Evolutionary conservation across 345 rosid genomes (phyloP), one percentile per base, ranked within the genome.

Genomic region (Triadica sebifera): DNA sequence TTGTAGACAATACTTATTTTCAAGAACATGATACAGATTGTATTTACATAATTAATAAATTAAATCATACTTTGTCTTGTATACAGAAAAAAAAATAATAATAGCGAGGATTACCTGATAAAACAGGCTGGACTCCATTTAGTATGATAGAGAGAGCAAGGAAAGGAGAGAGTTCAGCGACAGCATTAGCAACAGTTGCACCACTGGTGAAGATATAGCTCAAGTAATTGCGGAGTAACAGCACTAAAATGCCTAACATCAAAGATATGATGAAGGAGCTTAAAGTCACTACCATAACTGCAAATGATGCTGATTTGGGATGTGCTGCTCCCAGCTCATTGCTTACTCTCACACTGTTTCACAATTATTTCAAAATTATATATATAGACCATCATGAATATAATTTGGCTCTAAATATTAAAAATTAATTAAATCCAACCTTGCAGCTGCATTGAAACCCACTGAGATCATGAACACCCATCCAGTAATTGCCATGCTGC

Each of bases 301-400:
- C 75, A 70, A 89, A 89, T 22, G 85, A 82, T 0, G 89, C 96
- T 1, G 93, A 82, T 57, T 81, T 89, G 0, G 93, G 91, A 74
- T 91, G 85, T 24, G 86, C 91, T 0, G 93, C 96, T 74, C 96
- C 96, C 16, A 90, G 72, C 77, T 87, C 93, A 69, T 90, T 90
- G 83, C 96, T 78, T 6, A 89, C 89, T 25, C 96, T 84, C 56
- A 89, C 90, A 74, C 91, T 91, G 84, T 25, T 46, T 4, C 50
- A 39, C 69, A 45, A 59, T 10, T 25, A 0, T 0, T 12, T 5
- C 11, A 29, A 59, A 29, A 4, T 2, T 4, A 29, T 2, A 1
- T 59, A 24, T 8, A 25, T 2, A n/a, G n/a, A n/a, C n/a, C n/a
- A 59, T 59, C 12, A 29, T 6, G 11, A 25, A 25, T 57, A 55